These are phyloP conservation scores for Aspergillus ochraceus DNA, from an alignment of 2,329 filamentous ascomycete species.

Conservation along the genomic window DNA sequence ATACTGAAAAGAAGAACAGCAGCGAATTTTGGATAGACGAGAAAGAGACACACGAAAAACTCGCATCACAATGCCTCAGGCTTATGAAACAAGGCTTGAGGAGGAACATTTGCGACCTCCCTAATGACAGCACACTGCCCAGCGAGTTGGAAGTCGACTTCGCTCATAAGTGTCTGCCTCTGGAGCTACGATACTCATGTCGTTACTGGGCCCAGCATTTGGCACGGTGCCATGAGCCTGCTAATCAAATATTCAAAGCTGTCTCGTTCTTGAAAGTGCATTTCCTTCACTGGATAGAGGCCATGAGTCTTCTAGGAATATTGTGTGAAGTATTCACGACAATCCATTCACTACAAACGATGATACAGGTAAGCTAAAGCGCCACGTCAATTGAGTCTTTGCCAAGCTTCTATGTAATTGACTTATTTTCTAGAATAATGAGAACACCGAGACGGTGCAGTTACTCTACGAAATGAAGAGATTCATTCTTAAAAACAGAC, in stretches of 20 bases:
- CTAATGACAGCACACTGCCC: constrained; percentile 3
- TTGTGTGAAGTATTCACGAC: constrained; percentile 14
- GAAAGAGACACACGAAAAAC: too few relatives aligned
- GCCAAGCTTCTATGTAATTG: neutral
- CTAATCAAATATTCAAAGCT: neutral
- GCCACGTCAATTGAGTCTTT: too few relatives aligned
- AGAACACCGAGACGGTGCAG: constrained; percentile 6
- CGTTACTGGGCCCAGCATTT: constrained; percentile 32
- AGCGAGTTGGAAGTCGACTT: constrained; percentile 3
- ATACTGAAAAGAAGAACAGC: too few relatives aligned
- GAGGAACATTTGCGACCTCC: neutral
- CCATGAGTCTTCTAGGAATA: constrained; percentile 18
- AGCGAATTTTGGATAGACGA: too few relatives aligned
- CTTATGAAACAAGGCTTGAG: too few relatives aligned
- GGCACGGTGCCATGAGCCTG: constrained; percentile 8
- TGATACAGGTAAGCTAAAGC: neutral
- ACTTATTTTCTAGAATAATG: constrained; percentile 1
- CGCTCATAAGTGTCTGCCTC: constrained; percentile 10
- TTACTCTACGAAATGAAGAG: constrained; percentile 33
- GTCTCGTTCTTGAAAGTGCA: constrained; percentile 18
- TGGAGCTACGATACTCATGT: constrained; percentile 28
- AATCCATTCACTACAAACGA: constrained; percentile 7
- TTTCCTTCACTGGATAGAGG: constrained; percentile 28
- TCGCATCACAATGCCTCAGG: too few relatives aligned
- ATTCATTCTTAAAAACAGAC: constrained; percentile 29